Evolutionary conservation across 805 yeast species (phyloP).

Genomic region (Barnettozyma wickerhamii): DNA sequence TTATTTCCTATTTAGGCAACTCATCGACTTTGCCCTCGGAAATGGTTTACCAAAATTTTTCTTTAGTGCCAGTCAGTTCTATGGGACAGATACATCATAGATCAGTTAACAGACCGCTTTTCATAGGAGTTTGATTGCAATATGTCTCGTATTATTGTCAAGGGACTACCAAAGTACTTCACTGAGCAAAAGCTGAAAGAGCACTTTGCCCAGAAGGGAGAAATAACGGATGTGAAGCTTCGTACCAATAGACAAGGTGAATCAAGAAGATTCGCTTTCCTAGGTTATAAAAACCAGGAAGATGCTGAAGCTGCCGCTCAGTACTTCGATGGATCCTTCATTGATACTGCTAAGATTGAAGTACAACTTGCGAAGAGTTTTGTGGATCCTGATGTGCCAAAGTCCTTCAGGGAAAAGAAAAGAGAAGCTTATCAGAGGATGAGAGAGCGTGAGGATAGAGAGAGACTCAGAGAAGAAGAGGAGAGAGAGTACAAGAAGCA

Average conservation of each 20-base stretch:
- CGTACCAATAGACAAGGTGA: slow-evolving; percentile 79
- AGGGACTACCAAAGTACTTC: slow-evolving; percentile 76
- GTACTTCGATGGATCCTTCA: slow-evolving; percentile 71
- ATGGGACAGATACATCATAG: too few species aligned
- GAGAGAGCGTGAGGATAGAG: slow-evolving; percentile 45
- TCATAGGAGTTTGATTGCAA: background rate
- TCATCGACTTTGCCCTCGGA: slow-evolving; percentile 2
- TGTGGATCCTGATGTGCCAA: slow-evolving; percentile 78
- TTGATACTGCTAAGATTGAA: slow-evolving; percentile 75
- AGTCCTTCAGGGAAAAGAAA: slow-evolving; percentile 51
- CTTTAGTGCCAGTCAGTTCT: too few species aligned
- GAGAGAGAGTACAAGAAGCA: slow-evolving; percentile 32
- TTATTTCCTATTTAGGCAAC: background rate
- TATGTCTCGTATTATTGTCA: slow-evolving; percentile 88
- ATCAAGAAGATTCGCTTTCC: slow-evolving; percentile 88
- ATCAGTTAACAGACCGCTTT: background rate
- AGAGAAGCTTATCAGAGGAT: slow-evolving; percentile 46
- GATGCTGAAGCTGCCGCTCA: slow-evolving; percentile 79
- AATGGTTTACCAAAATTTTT: slow-evolving; percentile 7
- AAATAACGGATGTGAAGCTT: slow-evolving; percentile 84
- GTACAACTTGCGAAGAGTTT: slow-evolving; percentile 83
- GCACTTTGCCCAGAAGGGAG: slow-evolving; percentile 57
- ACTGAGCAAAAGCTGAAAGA: slow-evolving; percentile 67
- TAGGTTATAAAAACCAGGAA: slow-evolving; percentile 70
- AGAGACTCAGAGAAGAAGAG: slow-evolving; percentile 35